phyloP scores from a whole-genome alignment of 495 filamentous ascomycete species.

The Neurospora tetraspora region DNA sequence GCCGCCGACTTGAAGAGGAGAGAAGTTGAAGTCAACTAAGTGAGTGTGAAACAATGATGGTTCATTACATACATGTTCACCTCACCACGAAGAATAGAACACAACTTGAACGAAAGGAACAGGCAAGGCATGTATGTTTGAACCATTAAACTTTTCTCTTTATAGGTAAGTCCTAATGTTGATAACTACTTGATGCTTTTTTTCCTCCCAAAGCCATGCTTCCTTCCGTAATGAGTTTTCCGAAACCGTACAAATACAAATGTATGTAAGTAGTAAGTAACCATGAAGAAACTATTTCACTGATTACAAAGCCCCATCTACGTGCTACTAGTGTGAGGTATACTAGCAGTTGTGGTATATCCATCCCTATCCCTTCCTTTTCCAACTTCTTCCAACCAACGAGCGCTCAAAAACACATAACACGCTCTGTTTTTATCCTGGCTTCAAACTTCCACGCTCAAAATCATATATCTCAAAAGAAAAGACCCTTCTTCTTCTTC shows the following conservation, averaged over 20 bases:
- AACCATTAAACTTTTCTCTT: not conserved
- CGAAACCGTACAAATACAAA: not conserved
- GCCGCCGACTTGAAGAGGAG: no score
- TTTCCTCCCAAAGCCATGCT: not conserved
- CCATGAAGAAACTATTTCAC: not conserved
- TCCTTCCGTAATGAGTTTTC: not conserved
- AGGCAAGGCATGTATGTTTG: no score
- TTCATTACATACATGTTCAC: no score
- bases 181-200: not conserved
- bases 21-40: no score
- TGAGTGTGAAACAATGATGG: no score
- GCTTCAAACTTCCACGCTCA: not conserved
- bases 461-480: slow-evolving; percentile 18
- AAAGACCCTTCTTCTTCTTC: slow-evolving; percentile 36
- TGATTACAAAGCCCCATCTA: not conserved
- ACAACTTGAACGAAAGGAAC: no score
- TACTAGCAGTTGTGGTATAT: not conserved
- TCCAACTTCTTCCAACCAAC: not conserved
- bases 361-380: not conserved
- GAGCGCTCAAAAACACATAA: not conserved
- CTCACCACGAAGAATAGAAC: no score
- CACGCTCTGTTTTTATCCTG: not conserved
- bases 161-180: not conserved
- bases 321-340: not conserved
- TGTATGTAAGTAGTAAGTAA: not conserved